Conservation (phyloP, 2,329 filamentous ascomycete species). For the Arachnopeziza araneosa region DNA sequence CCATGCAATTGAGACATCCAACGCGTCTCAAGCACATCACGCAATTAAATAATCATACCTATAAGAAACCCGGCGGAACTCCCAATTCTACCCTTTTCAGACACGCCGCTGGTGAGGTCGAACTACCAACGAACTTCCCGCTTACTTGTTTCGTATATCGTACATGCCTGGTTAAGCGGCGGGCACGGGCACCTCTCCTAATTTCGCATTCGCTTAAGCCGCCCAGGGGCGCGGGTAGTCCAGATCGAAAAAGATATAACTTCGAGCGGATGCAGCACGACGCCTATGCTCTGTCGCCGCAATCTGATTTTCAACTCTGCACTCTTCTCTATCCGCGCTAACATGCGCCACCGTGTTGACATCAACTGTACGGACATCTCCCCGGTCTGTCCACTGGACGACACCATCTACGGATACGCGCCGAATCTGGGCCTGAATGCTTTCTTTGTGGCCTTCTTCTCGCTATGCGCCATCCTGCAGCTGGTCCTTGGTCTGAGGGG, state of each 20-base stretch:
- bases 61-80: background rate
- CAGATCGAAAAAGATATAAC: background rate
- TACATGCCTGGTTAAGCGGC: too few relatives aligned
- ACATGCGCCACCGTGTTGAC: slow-evolving; percentile 2
- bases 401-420: slow-evolving; percentile 41
- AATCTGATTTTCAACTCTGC: background rate
- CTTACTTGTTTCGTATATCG: background rate
- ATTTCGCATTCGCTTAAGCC: background rate
- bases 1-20: too few relatives aligned
- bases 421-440: slow-evolving; percentile 49
- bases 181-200: background rate
- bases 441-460: slow-evolving; percentile 48
- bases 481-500: slow-evolving; percentile 40
- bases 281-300: background rate
- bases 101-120: background rate
- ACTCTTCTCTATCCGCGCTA: background rate
- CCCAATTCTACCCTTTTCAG: background rate
- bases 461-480: slow-evolving; percentile 37
- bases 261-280: background rate
- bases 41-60: background rate
- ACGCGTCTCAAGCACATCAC: too few relatives aligned
- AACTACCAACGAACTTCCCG: background rate
- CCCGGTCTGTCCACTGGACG: slow-evolving; percentile 28
- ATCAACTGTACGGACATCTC: slow-evolving; percentile 13
- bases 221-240: too few relatives aligned